These are phyloP conservation scores for Phytomonas sp. DNA, from an alignment of 208 protist species.

Conservation along the genomic window DNA sequence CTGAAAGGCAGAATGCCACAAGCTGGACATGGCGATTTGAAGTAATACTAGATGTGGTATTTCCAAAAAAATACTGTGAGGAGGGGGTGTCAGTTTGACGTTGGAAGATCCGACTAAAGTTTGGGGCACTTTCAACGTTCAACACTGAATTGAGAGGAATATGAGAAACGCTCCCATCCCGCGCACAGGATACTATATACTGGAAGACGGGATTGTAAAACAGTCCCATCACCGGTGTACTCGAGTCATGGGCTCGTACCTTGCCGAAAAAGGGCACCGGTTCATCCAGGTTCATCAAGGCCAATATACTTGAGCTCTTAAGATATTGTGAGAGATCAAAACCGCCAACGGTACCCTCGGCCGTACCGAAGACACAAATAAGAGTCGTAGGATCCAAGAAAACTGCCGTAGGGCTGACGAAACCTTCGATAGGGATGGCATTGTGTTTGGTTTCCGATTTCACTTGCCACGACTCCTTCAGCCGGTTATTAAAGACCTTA, in stretches of 20 bases:
- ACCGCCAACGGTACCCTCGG: constrained; percentile 52
- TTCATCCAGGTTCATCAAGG: constrained; percentile 18
- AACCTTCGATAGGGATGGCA: constrained; percentile 56
- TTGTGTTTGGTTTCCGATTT: constrained; percentile 26
- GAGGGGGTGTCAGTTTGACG: not conserved
- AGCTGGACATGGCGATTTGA: constrained; percentile 26
- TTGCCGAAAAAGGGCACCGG: constrained; percentile 33
- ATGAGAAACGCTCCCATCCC: constrained; percentile 52
- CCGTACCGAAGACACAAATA: constrained; percentile 65
- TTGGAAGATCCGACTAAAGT: not conserved
- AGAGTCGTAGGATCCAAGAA: constrained; percentile 38
- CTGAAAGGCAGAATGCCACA: constrained; percentile 31
- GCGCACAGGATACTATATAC: constrained; percentile 49
- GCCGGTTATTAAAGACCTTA: constrained; percentile 28
- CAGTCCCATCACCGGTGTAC: constrained; percentile 30
- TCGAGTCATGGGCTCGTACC: constrained; percentile 30
- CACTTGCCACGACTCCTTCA: constrained; percentile 31
- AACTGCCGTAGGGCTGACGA: constrained; percentile 50
- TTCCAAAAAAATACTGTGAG: not conserved
- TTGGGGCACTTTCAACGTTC: not conserved
- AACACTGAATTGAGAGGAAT: constrained; percentile 17
- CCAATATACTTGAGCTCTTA: constrained; percentile 30
- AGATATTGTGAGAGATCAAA: constrained; percentile 60
- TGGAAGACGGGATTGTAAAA: constrained; percentile 36
- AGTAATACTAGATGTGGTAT: not conserved